These are phyloP conservation scores for Paramecium octaurelia DNA, from an alignment of 73 alveolate genomes.

Conservation along the genomic window DNA sequence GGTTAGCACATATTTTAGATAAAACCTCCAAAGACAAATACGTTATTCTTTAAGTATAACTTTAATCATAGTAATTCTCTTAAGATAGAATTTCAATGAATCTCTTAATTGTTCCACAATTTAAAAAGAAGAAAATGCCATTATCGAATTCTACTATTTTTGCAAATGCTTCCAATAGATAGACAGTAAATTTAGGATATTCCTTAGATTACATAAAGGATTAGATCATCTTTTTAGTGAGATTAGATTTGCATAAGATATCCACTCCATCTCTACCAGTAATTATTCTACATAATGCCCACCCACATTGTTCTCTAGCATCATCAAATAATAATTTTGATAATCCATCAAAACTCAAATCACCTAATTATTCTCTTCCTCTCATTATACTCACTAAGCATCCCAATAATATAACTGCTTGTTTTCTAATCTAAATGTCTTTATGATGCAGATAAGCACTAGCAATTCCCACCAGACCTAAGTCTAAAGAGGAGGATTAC, in stretches of 20 bases:
- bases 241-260: slow-evolving; percentile 46
- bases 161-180: slow-evolving; percentile 55
- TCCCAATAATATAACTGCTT: slow-evolving; percentile 57
- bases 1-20: slow-evolving; percentile 55
- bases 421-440: slow-evolving; percentile 44
- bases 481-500: background rate
- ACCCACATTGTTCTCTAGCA: slow-evolving; percentile 56
- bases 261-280: slow-evolving; percentile 66
- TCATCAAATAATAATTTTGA: slow-evolving; percentile 60
- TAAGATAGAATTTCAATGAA: slow-evolving; percentile 36
- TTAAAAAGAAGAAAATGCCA: slow-evolving; percentile 53
- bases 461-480: slow-evolving; percentile 57
- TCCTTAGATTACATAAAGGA: slow-evolving; percentile 47
- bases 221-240: slow-evolving; percentile 51
- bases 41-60: slow-evolving; percentile 51
- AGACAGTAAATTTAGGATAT: slow-evolving; percentile 44
- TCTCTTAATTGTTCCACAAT: slow-evolving; percentile 49
- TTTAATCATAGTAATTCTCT: slow-evolving; percentile 47
- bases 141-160: slow-evolving; percentile 55
- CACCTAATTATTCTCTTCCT: slow-evolving; percentile 55
- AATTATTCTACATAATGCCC: slow-evolving; percentile 63
- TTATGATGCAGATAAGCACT: slow-evolving; percentile 60
- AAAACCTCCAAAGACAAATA: slow-evolving; percentile 49
- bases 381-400: slow-evolving; percentile 53
- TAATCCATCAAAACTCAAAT: slow-evolving; percentile 50